phyloP scores from a whole-genome alignment of 305 asterid genomes.

The Andrographis paniculata region DNA sequence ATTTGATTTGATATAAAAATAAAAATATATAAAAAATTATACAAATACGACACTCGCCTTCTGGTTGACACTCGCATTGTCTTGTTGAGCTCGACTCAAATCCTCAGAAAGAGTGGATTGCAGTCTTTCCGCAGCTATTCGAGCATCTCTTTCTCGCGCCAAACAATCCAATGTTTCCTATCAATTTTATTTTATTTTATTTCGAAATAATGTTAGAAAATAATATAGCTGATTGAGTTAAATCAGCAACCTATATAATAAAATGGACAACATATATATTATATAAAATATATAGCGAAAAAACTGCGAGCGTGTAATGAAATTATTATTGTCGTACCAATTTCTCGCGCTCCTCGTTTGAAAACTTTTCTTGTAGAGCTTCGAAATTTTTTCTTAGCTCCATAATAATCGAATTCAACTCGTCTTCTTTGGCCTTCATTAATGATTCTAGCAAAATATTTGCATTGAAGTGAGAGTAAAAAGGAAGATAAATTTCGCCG shows the following conservation, averaged over 20 bases:
- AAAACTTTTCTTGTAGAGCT: slow-evolving; percentile 54
- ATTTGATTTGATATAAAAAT: too few species aligned
- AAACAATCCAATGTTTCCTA: slow-evolving; percentile 77
- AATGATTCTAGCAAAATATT: slow-evolving; percentile 35
- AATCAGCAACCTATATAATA: too few species aligned
- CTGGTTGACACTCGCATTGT: slow-evolving; percentile 44
- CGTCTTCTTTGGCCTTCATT: slow-evolving; percentile 82
- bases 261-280: too few species aligned
- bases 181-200: too few species aligned
- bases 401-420: slow-evolving; percentile 63
- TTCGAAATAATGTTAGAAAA: too few species aligned
- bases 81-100: slow-evolving; percentile 61
- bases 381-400: slow-evolving; percentile 63
- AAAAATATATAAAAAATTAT: neutral
- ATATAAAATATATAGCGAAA: too few species aligned
- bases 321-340: too few species aligned
- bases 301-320: too few species aligned
- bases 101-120: slow-evolving; percentile 71
- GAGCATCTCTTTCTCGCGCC: slow-evolving; percentile 57
- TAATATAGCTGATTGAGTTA: too few species aligned
- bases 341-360: slow-evolving; percentile 66
- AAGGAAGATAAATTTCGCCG: neutral
- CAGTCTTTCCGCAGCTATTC: slow-evolving; percentile 54
- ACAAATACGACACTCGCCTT: slow-evolving; percentile 35
- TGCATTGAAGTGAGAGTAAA: neutral